Evolutionary conservation across 352 stramenopile genomes (phyloP).

Genomic region (Achlya hypogyna): DNA sequence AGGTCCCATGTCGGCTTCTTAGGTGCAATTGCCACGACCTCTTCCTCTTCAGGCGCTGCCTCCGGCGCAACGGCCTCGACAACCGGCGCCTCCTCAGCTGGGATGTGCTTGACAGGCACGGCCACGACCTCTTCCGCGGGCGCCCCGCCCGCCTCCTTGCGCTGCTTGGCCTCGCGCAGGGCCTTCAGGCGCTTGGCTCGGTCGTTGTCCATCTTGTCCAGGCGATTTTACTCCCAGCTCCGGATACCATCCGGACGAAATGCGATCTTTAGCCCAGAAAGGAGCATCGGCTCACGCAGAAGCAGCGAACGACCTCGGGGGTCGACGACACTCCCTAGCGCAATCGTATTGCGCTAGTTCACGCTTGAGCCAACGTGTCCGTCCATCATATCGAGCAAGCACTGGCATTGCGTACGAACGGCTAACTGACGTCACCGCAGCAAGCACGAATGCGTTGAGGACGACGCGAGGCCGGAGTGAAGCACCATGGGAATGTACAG

Average conservation of each 20-base stretch:
- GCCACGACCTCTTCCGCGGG: slow-evolving; percentile 19
- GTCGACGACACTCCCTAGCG: too few relatives aligned
- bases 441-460: too few relatives aligned
- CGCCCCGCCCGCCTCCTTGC: slow-evolving; percentile 49
- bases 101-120: slow-evolving; percentile 2
- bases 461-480: too few relatives aligned
- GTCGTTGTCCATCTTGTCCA: slow-evolving; percentile 28
- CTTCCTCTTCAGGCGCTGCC: slow-evolving; percentile 37
- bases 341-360: too few relatives aligned
- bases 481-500: too few relatives aligned
- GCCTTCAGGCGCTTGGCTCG: slow-evolving; percentile 79
- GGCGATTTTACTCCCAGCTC: not conserved
- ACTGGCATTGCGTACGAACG: too few relatives aligned
- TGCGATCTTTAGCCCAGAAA: too few relatives aligned
- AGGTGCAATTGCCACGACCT: slow-evolving; percentile 62
- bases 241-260: not conserved
- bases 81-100: slow-evolving; percentile 21
- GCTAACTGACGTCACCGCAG: too few relatives aligned
- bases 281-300: too few relatives aligned
- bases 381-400: too few relatives aligned
- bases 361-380: too few relatives aligned
- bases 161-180: slow-evolving; percentile 70
- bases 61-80: slow-evolving; percentile 22
- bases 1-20: slow-evolving; percentile 85
- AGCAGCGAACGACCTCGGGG: too few relatives aligned